Percentiles rank a stretch among this genome's conserved stretches.
These are phyloP conservation scores for Thielaviopsis punctulata DNA, from an alignment of 2,329 filamentous ascomycete species.

Conservation along the genomic window DNA sequence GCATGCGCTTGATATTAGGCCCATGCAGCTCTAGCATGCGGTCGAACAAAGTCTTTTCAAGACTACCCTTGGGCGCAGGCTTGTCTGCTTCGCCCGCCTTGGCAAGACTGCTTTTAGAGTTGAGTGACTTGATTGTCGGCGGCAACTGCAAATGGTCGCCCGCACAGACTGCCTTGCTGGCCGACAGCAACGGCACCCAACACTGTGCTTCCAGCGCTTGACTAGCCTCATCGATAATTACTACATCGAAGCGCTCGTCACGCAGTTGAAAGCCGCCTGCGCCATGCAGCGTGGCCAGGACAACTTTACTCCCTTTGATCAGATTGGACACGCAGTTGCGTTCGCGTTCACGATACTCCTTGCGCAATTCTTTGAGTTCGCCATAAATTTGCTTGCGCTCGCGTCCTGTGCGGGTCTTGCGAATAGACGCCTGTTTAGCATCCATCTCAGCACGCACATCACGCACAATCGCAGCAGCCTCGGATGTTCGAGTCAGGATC, in stretches of 20 bases:
- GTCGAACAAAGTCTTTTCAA: slow-evolving; percentile 90
- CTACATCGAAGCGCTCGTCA: slow-evolving; percentile 71
- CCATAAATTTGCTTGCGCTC: slow-evolving; percentile 70
- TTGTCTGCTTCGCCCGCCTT: slow-evolving; percentile 1
- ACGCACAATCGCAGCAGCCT: slow-evolving; percentile 73
- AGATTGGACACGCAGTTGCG: slow-evolving; percentile 62
- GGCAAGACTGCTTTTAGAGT: slow-evolving; percentile 28
- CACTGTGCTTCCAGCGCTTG: slow-evolving; percentile 93
- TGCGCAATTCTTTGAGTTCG: slow-evolving; percentile 69
- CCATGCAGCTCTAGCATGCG: slow-evolving; percentile 71
- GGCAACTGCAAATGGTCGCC: slow-evolving; percentile 90
- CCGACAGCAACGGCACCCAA: slow-evolving; percentile 76
- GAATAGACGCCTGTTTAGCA: slow-evolving; percentile 70
- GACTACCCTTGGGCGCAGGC: slow-evolving; percentile 19
- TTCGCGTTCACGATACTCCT: slow-evolving; percentile 78
- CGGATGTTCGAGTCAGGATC: slow-evolving; percentile 75
- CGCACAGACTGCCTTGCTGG: slow-evolving; percentile 73
- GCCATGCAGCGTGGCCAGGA: slow-evolving; percentile 83
- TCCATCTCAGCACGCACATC: slow-evolving; percentile 91
- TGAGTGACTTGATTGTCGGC: slow-evolving; percentile 77
- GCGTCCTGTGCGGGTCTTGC: slow-evolving; percentile 65
- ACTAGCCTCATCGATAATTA: slow-evolving; percentile 90
- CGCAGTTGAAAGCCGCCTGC: slow-evolving; percentile 72
- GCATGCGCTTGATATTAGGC: slow-evolving; percentile 71
- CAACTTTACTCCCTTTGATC: slow-evolving; percentile 63